Evolutionary conservation across 2,329 filamentous ascomycete species (phyloP).

Genomic region (Fusarium zealandicum): DNA sequence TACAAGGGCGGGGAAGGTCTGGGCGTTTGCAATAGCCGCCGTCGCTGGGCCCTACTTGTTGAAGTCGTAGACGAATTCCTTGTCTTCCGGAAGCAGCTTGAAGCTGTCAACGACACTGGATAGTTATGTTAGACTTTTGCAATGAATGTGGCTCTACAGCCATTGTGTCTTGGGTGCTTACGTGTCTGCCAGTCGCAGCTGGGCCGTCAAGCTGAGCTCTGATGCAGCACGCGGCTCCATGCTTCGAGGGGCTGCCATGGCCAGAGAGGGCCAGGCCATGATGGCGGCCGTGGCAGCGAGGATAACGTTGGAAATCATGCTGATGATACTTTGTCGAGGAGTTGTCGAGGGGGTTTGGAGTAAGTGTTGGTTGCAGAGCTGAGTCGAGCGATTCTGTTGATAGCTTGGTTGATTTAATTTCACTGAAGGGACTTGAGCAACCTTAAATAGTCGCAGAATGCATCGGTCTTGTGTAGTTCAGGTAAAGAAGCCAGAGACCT

Average conservation of each 20-base stretch:
- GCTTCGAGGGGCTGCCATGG: slow-evolving; percentile 36
- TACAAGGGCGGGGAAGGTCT: slow-evolving; percentile 63
- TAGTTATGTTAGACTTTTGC: background rate
- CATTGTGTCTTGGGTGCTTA: slow-evolving; percentile 25
- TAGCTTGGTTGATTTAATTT: too few relatives aligned
- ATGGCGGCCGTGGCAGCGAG: slow-evolving; percentile 39
- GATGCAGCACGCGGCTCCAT: slow-evolving; percentile 2
- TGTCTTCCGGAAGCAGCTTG: slow-evolving; percentile 52
- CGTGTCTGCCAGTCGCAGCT: slow-evolving; percentile 50
- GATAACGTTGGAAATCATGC: slow-evolving; percentile 14
- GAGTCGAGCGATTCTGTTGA: too few relatives aligned
- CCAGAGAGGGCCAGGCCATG: slow-evolving; percentile 48
- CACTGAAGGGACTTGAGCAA: too few relatives aligned
- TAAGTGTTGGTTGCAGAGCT: too few relatives aligned
- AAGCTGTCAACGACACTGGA: slow-evolving; percentile 51
- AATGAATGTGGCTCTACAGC: too few relatives aligned
- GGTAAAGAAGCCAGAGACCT: too few relatives aligned
- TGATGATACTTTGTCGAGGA: background rate
- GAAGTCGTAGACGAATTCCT: slow-evolving; percentile 59
- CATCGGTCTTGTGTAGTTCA: too few relatives aligned
- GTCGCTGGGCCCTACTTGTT: slow-evolving; percentile 32
- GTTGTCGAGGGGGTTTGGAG: background rate
- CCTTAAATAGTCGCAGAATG: too few relatives aligned
- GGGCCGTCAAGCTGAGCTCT: slow-evolving; percentile 44
- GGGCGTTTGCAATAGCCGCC: slow-evolving; percentile 58